These are phyloP conservation scores for Heterobasidion parviporum DNA, from an alignment of 1,284 basidiomycete species.

Conservation along the genomic window DNA sequence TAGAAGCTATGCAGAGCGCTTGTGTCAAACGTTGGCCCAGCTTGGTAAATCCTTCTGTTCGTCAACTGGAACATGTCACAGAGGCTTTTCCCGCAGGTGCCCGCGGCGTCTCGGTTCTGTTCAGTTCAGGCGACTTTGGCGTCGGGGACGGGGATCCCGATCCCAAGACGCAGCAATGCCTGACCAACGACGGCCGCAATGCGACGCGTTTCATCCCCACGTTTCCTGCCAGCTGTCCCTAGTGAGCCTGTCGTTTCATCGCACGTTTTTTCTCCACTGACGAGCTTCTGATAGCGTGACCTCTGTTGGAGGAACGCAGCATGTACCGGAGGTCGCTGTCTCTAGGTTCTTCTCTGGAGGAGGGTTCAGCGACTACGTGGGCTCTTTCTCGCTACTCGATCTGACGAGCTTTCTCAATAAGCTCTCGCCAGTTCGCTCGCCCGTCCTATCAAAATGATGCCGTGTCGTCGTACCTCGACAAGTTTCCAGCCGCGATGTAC, in stretches of 20 bases:
- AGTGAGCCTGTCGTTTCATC: slow-evolving; percentile 22
- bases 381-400: slow-evolving; percentile 1
- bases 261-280: neutral
- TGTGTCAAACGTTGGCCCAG: slow-evolving; percentile 57
- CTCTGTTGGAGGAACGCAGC: slow-evolving; percentile 50
- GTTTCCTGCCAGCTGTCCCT: slow-evolving; percentile 52
- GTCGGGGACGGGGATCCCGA: slow-evolving; percentile 52
- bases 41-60: slow-evolving; percentile 28
- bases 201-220: slow-evolving; percentile 45
- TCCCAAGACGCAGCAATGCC: slow-evolving; percentile 43
- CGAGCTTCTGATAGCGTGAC: slow-evolving; percentile 35
- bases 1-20: slow-evolving; percentile 47
- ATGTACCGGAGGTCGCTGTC: slow-evolving; percentile 49
- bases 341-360: slow-evolving; percentile 47
- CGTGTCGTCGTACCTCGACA: slow-evolving; percentile 33
- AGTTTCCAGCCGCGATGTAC: slow-evolving; percentile 39
- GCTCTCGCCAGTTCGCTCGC: slow-evolving; percentile 34
- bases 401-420: neutral
- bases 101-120: slow-evolving; percentile 56
- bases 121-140: slow-evolving; percentile 62
- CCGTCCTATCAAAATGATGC: slow-evolving; percentile 46
- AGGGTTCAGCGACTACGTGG: slow-evolving; percentile 55
- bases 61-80: neutral
- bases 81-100: slow-evolving; percentile 30
- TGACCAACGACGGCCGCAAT: slow-evolving; percentile 52